A percentile compares a stretch with the other conserved stretches of the same genome.
Conservation (phyloP, 1,284 basidiomycete genomes). For the Malassezia pachydermatis region DNA sequence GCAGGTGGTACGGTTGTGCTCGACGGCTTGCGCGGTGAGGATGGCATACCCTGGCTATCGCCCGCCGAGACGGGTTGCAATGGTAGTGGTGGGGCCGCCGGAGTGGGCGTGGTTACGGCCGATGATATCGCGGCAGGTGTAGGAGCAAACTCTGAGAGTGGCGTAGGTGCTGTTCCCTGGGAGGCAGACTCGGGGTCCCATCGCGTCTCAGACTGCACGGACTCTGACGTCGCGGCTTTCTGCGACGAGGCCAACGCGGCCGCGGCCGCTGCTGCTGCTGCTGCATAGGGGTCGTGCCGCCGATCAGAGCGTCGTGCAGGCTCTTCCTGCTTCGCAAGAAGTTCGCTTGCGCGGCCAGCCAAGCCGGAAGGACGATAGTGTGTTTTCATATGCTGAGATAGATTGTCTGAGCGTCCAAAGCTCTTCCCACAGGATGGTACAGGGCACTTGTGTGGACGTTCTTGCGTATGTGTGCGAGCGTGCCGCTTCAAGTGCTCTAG, state of each 20-base stretch:
- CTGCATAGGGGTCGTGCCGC: slow-evolving; percentile 37
- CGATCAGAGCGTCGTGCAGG: slow-evolving; percentile 14
- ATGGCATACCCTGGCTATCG: too few species aligned
- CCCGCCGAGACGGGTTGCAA: too few species aligned
- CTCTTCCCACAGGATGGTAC: slow-evolving; percentile 41
- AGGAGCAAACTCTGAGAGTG: too few species aligned
- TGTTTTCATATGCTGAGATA: slow-evolving; percentile 46
- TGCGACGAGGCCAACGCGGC: slow-evolving; percentile 25
- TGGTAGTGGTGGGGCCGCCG: too few species aligned
- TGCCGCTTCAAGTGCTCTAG: slow-evolving; percentile 48
- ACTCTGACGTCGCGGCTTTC: too few species aligned
- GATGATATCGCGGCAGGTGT: too few species aligned
- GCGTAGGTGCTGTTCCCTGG: too few species aligned
- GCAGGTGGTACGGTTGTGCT: too few species aligned
- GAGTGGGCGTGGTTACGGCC: too few species aligned
- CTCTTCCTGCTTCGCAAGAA: not conserved
- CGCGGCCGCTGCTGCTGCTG: slow-evolving; percentile 24
- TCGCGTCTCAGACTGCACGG: too few species aligned
- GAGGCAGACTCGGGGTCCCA: too few species aligned
- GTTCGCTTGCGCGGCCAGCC: slow-evolving; percentile 20
- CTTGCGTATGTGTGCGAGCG: slow-evolving; percentile 45
- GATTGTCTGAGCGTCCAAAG: slow-evolving; percentile 45
- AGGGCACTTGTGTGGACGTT: slow-evolving; percentile 44
- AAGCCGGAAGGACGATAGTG: slow-evolving; percentile 37
- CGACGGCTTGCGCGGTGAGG: too few species aligned